Evolutionary conservation across 768 basidiomycete genomes (phyloP).

Genomic region (Vararia minispora): DNA sequence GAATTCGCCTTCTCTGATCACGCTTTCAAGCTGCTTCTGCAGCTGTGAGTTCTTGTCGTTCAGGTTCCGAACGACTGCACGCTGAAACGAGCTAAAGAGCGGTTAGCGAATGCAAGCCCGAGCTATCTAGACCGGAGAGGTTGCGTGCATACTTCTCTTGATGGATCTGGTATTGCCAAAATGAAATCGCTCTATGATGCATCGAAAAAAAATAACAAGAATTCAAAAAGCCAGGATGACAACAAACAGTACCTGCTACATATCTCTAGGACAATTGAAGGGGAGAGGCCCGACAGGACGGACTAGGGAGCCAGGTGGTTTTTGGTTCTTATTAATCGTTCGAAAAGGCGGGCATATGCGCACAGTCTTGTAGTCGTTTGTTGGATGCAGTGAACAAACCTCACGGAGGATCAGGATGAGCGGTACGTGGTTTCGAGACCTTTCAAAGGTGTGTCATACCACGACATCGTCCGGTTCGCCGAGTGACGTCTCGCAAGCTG

Average conservation of each 20-base stretch:
- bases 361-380: slow-evolving; percentile 88
- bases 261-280: slow-evolving; percentile 68
- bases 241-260: slow-evolving; percentile 62
- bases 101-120: slow-evolving; percentile 7
- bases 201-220: background rate
- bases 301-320: slow-evolving; percentile 35
- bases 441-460: slow-evolving; percentile 21
- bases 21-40: slow-evolving; percentile 79
- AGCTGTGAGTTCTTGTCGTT: slow-evolving; percentile 76
- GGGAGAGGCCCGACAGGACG: slow-evolving; percentile 71
- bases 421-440: slow-evolving; percentile 44
- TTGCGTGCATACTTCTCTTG: slow-evolving; percentile 56
- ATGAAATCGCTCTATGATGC: slow-evolving; percentile 50
- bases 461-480: slow-evolving; percentile 53
- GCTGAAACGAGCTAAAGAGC: slow-evolving; percentile 59
- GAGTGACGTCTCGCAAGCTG: slow-evolving; percentile 74
- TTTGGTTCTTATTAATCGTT: slow-evolving; percentile 3
- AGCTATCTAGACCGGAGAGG: background rate
- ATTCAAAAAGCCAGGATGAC: background rate
- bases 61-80: slow-evolving; percentile 68
- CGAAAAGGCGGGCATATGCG: slow-evolving; percentile 27
- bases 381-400: slow-evolving; percentile 76
- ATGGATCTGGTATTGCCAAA: slow-evolving; percentile 86
- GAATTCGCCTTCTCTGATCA: slow-evolving; percentile 70
- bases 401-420: slow-evolving; percentile 26